Conservation (phyloP, 1,139 yeast species). For the Geotrichum candidum region DNA sequence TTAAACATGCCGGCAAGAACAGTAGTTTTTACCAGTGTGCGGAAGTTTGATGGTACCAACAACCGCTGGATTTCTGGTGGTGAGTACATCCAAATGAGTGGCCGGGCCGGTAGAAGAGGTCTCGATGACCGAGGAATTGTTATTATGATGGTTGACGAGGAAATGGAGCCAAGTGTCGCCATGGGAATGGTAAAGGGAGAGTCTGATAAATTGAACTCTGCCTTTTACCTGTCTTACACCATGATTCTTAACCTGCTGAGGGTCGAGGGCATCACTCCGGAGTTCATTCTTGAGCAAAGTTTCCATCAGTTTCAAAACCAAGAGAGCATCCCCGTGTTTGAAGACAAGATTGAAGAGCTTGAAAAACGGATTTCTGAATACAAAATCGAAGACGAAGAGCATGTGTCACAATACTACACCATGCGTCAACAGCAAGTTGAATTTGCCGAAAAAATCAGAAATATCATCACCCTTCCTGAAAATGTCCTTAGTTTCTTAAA, state of each 20-base stretch:
- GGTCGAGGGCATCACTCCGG: conserved; percentile 97
- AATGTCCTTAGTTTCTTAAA: conserved; percentile 77
- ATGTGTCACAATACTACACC: conserved; percentile 76
- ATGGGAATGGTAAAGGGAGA: conserved; percentile 99
- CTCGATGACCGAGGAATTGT: conserved; percentile 98
- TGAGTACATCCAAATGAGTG: conserved; percentile 98
- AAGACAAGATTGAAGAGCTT: conserved; percentile 52
- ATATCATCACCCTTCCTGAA: conserved; percentile 89
- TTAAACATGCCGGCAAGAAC: conserved; percentile 98
- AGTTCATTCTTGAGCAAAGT: conserved; percentile 90
- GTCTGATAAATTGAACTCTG: conserved; percentile 92
- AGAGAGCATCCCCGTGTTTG: conserved; percentile 79
- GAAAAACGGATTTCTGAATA: conserved; percentile 46
- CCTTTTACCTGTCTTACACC: conserved; percentile 93
- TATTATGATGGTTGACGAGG: conserved; percentile 97
- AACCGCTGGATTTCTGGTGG: conserved; percentile 99
- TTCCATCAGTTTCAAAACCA: conserved; percentile 94
- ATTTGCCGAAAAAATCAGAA: conserved; percentile 73
- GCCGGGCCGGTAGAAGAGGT: conserved; percentile 99
- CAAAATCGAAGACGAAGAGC: conserved; percentile 64
- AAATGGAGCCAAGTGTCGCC: conserved; percentile 98
- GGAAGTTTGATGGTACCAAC: conserved; percentile 97
- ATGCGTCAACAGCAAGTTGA: conserved; percentile 61
- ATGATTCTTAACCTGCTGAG: conserved; percentile 94
- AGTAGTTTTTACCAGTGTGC: conserved; percentile 92